phyloP scores from a whole-genome alignment of 805 yeast species.

The Lipomyces japonicus region DNA sequence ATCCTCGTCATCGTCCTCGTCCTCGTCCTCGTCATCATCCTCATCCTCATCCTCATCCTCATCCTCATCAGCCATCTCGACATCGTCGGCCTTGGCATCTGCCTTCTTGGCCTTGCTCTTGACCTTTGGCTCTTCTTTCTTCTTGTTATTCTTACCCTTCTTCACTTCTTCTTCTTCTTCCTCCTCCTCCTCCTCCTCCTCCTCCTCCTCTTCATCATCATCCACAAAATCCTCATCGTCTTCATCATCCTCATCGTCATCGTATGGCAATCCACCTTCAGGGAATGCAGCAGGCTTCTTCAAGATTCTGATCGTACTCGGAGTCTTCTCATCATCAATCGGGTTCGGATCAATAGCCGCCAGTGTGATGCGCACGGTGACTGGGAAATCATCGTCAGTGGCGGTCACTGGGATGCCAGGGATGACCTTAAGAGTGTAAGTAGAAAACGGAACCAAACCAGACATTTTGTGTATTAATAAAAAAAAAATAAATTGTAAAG shows the following conservation, averaged over 20 bases:
- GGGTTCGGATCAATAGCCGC: conserved; percentile 90
- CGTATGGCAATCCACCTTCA: conserved; percentile 25
- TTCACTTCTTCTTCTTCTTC: conserved; percentile 38
- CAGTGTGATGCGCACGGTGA: conserved; percentile 80
- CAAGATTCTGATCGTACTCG: conserved; percentile 85
- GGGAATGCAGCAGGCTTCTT: conserved; percentile 53
- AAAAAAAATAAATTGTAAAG: too few relatives aligned
- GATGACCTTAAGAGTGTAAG: conserved; percentile 76
- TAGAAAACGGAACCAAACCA: conserved; percentile 73
- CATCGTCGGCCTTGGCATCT: conserved; percentile 38
- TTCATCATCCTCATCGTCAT: conserved; percentile 34
- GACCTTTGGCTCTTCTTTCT: conserved; percentile 33
- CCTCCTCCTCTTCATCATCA: conserved; percentile 34
- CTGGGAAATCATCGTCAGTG: conserved; percentile 78
- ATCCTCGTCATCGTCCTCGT: conserved; percentile 55
- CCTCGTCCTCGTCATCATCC: conserved; percentile 50
- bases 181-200: conserved; percentile 36
- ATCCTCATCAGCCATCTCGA: conserved; percentile 45
- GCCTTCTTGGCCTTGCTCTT: too few relatives aligned
- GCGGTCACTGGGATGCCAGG: conserved; percentile 90
- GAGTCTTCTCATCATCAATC: conserved; percentile 58
- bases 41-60: conserved; percentile 52
- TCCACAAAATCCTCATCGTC: conserved; percentile 36
- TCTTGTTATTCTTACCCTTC: conserved; percentile 33
- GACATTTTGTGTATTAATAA: conserved; percentile 33